Evolutionary conservation across 352 stramenopile species (phyloP), one percentile per base, ranked within the genome.

Genomic region (Phytopythium helicoides): DNA sequence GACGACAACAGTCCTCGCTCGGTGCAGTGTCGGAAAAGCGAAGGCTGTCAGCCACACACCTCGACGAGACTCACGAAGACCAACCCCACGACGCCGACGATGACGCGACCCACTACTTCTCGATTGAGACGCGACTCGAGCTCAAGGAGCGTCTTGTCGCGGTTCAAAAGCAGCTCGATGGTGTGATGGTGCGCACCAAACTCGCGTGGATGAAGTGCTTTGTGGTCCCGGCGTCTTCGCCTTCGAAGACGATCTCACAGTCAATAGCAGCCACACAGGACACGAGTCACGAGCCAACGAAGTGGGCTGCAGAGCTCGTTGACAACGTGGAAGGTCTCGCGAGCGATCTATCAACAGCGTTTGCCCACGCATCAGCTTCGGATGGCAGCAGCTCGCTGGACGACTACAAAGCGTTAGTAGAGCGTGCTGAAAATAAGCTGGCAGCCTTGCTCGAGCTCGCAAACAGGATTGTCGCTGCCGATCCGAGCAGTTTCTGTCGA

Each of bases 121-220:
- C 67, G 25, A 84, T 89, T 46, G 73, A 89, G 61, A 86, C 71
- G 44, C 68, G 76, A 1, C 46, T 81, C 15, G 65, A 81, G 38
- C 66, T 86, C 38, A 76, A 77, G 44, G 52, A 78, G 28, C 62
- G 64, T 6, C 62, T 89, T 4, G 41, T 37, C 4, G 60, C 47
- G 12, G 57, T 86, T 26, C 76, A 87, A 39, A 35, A 50, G 6
- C 52, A 72, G 31, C 66, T 88, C 10, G 48, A 54, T 8, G 53
- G 56, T 11, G 54, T 85, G 36, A 56, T 90, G 3, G 52, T 87
- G n/a, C 67, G 72, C 33, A 56, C 59, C 23, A 85, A 87, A 40
- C 52, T 88, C 34, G 73, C 73, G 22, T 88, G 76, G 74, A 85
- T 87, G 76, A 66, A 71, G 47, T 87, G 76, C 55, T 83, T 81